Conservation (phyloP, 306 rosid genomes). For the Echinosophora koreensis region DNA sequence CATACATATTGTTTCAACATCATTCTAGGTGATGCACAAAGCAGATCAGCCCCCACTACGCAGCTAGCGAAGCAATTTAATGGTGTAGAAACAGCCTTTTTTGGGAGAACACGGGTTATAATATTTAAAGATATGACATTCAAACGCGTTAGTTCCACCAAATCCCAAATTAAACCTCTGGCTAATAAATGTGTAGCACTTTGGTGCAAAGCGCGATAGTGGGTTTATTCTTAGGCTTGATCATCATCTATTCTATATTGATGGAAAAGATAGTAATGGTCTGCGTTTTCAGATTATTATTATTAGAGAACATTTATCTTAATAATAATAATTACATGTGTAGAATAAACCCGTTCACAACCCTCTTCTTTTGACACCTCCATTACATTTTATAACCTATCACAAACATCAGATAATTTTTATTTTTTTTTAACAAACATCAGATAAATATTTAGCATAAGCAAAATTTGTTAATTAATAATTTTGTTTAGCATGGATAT, state of each 20-base stretch:
- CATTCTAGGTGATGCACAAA: conserved; percentile 35
- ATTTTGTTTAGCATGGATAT: neutral
- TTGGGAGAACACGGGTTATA: conserved; percentile 40
- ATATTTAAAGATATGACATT: conserved; percentile 32
- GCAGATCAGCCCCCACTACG: conserved; percentile 40
- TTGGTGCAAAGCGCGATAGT: conserved; percentile 39
- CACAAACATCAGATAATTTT: neutral
- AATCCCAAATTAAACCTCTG: conserved; percentile 59
- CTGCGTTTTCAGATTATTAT: neutral
- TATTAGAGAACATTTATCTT: neutral
- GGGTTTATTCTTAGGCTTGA: conserved; percentile 44
- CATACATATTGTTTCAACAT: conserved; percentile 14
- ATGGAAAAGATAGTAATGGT: neutral
- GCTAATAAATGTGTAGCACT: conserved; percentile 31
- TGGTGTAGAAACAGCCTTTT: conserved; percentile 31
- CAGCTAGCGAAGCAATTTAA: conserved; percentile 38
- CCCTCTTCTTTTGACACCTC: neutral
- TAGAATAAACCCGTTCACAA: neutral
- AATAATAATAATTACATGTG: neutral
- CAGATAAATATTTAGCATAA: neutral
- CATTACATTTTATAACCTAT: neutral
- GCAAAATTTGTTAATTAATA: too few relatives aligned
- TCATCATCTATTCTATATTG: conserved; percentile 23
- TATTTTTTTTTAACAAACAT: too few relatives aligned
- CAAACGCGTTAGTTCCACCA: conserved; percentile 57